phyloP scores from a whole-genome alignment of 2,329 filamentous ascomycete species.

The Curvularia sp. region DNA sequence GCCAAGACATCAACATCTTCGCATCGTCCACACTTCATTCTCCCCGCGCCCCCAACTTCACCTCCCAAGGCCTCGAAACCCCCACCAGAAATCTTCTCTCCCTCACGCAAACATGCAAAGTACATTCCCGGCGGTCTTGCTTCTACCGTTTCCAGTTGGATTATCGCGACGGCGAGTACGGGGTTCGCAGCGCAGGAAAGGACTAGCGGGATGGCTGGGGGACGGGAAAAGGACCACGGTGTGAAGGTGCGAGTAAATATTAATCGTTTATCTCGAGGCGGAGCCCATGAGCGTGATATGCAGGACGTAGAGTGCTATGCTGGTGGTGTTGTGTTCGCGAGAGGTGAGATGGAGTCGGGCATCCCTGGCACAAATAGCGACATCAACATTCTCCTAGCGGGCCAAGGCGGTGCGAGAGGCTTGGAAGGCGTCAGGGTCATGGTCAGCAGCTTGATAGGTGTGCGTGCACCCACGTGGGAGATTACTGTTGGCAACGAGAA shows the following conservation, averaged over 20 bases:
- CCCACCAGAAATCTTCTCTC: conserved; percentile 62
- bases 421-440: conserved; percentile 31
- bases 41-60: conserved; percentile 42
- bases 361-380: conserved; percentile 3
- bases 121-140: conserved; percentile 60
- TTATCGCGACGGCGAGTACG: conserved; percentile 54
- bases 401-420: conserved; percentile 34
- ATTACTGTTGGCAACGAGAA: conserved; percentile 44
- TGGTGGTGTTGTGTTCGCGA: conserved; percentile 34
- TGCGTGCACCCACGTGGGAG: conserved; percentile 54
- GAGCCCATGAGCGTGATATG: neutral
- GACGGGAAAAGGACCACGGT: conserved; percentile 35
- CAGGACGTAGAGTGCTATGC: conserved; percentile 29
- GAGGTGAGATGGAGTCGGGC: conserved; percentile 23
- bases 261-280: neutral
- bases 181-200: conserved; percentile 28
- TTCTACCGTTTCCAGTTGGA: conserved; percentile 58
- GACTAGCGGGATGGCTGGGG: conserved; percentile 18
- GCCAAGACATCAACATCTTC: conserved; percentile 13
- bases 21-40: conserved; percentile 51
- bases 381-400: conserved; percentile 38
- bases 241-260: conserved; percentile 30
- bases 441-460: conserved; percentile 41
- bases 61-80: conserved; percentile 44
- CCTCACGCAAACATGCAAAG: conserved; percentile 58